Base-by-base conservation (phyloP, 108 stramenopile species). In the Fragilaria radians region DNA sequence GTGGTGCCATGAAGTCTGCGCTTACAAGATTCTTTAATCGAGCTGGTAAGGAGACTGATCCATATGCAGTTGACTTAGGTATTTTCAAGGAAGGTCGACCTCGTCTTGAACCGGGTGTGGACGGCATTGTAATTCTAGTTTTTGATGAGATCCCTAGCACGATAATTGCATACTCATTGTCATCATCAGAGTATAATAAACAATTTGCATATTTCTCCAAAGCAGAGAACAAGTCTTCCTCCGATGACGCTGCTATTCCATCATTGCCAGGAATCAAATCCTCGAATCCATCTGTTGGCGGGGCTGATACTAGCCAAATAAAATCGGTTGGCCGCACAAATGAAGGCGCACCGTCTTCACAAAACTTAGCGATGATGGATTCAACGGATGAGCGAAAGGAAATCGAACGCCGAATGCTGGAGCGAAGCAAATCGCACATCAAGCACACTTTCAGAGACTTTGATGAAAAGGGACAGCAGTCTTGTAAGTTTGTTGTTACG, bases 401-500 rank as follows among this genome's bases (percentile, higher is more conserved):
- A 19, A 76, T 87, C 34, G 95, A 94, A 69, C 68, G 78, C 23
- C 73, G 82, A 57, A 90, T 96, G 87, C 64, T 94, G 28, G 75
- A 79, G 32, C 61, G 88, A 66, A 80, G 78, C 54, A 96, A 96
- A 65, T 78, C 86, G 4, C 89, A 96, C 62, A 88, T 96, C 62
- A 92, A 94, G 61, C 86, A 89, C 61, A 90, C 89, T 22, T 96
- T 96, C 61, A 78, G 89, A 11, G 95, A 96, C 71, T 78, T 77
- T 59, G 93, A 94, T 65, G 86, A 83, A 48, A 94, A 93, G 61
- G 91, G 93, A 4, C 79, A 88, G 49, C 79, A 79, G 52, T 61
- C 88, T 1, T 94, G 93, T 77, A 97, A 96, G 68, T 97, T 95
- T 65, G 79, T 94, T 31, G 94, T 93, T 68, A 95, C 94, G 21